Evolutionary conservation across 768 basidiomycete species (phyloP).

Genomic region (Tulasnella calospora): DNA sequence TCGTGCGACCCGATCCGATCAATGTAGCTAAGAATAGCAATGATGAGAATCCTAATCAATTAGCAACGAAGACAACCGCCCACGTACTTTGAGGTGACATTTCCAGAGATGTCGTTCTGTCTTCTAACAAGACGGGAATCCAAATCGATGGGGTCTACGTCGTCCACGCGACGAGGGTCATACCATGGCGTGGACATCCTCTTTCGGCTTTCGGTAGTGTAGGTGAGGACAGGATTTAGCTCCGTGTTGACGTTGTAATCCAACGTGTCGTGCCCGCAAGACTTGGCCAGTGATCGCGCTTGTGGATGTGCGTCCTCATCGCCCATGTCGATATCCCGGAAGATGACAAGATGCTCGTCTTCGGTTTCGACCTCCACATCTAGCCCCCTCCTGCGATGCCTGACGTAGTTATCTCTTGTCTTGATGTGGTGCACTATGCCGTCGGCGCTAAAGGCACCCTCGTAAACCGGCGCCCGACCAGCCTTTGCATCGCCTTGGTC

Average conservation of each 20-base stretch:
- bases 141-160: conserved; percentile 1
- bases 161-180: conserved; percentile 35
- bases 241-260: conserved; percentile 58
- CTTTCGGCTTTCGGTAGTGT: conserved; percentile 27
- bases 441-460: conserved; percentile 67
- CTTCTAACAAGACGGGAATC: conserved; percentile 40
- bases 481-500: conserved; percentile 47
- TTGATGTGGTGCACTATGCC: conserved; percentile 67
- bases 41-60: not conserved
- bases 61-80: not conserved
- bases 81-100: conserved; percentile 53
- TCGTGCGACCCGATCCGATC: conserved; percentile 58
- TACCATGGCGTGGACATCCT: conserved; percentile 40
- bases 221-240: conserved; percentile 48
- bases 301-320: conserved; percentile 39
- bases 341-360: conserved; percentile 61
- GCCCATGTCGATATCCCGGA: conserved; percentile 68
- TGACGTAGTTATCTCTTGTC: conserved; percentile 65
- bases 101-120: conserved; percentile 47
- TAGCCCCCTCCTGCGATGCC: conserved; percentile 42
- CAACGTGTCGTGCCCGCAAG: conserved; percentile 68
- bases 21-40: conserved; percentile 50
- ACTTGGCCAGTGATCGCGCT: conserved; percentile 29
- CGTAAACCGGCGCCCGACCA: conserved; percentile 55
- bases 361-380: conserved; percentile 48